Evolutionary conservation across 148 eudicot species (phyloP), one percentile per base, ranked within the genome.

Genomic region (Cornus florida): DNA sequence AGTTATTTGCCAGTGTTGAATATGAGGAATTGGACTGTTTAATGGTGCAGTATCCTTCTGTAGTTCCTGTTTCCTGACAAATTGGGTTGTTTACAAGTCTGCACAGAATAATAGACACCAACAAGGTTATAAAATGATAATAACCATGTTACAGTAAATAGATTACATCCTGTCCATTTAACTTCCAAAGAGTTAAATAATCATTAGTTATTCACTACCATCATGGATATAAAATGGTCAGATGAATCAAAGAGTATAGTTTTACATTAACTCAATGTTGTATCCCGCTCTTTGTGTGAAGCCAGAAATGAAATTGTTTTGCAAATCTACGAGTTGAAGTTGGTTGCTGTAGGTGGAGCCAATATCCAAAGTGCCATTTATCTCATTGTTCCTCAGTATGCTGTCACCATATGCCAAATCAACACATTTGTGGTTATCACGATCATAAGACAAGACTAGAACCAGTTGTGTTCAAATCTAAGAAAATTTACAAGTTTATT

Each of bases 41-140:
- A 48, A 38, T 56, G 57, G 5, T 77, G 73, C 98, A 94, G 80
- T 85, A 90, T 23, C 68, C 22, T 20, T 13, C 33, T 56, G 71
- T 32, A 23, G 71, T 22, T 20, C 14, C 33, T 46, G 71, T 28
- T 39, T 22, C 69, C 10, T 53, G 17, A 78, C 98, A 94, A 67
- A 81, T 67, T 16, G 92, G 93, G 79, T 92, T 94, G 19, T 60
- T 86, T 5, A 65, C 71, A 83, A 94, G 90, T 83, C 97, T 94
- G 91, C 81, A 43, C 7, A 43, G 48, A 9, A 43, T 43, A 43
- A 43, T 43, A 43, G 48, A 43, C 48, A 43, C 48, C 48, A 43
- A 43, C 10, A 7, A 43, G 8, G 48, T 43, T 43, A 43, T 43
- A 43, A 9, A 6, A 43, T 43, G 48, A 43, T 9, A 9, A 43